Conservation (phyloP, 306 rosid genomes). For the Cicer bijugum region DNA sequence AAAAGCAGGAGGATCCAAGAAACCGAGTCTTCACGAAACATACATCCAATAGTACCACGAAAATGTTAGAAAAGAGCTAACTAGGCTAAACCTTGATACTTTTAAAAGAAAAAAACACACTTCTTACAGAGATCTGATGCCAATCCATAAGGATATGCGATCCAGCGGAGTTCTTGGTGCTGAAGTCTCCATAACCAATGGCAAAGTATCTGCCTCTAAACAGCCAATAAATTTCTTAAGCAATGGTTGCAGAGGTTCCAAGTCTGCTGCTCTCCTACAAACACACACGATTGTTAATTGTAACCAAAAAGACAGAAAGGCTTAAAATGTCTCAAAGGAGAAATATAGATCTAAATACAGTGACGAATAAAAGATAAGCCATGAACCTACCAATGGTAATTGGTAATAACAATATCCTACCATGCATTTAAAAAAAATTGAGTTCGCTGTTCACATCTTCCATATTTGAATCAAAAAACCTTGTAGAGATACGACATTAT, state of each 20-base stretch:
- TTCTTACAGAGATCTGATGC: conserved; percentile 88
- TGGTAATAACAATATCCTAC: conserved; percentile 28
- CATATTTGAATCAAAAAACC: conserved; percentile 18
- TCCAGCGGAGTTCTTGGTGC: conserved; percentile 72
- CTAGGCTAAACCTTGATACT: conserved; percentile 20
- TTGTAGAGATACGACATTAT: conserved; percentile 17
- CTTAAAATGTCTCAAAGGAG: conserved; percentile 19
- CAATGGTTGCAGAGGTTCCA: conserved; percentile 95
- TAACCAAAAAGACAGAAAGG: conserved; percentile 23
- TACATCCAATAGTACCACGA: conserved; percentile 38
- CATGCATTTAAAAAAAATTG: conserved; percentile 26
- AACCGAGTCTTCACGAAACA: conserved; percentile 76
- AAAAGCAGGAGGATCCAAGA: conserved; percentile 89
- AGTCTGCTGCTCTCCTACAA: conserved; percentile 72
- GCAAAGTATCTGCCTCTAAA: conserved; percentile 75
- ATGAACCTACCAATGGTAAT: conserved; percentile 15
- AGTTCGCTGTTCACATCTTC: conserved; percentile 32
- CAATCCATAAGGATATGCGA: conserved; percentile 85
- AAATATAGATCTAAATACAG: conserved; percentile 35
- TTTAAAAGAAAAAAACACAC: conserved; percentile 41
- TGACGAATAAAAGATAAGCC: conserved; percentile 20
- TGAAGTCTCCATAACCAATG: conserved; percentile 58
- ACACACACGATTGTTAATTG: conserved; percentile 23
- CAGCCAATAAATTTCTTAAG: conserved; percentile 78
- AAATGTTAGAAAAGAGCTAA: conserved; percentile 37